Evolutionary conservation across 164 flowering plant species (phyloP).

Genomic region (Brasenia schreberi): DNA sequence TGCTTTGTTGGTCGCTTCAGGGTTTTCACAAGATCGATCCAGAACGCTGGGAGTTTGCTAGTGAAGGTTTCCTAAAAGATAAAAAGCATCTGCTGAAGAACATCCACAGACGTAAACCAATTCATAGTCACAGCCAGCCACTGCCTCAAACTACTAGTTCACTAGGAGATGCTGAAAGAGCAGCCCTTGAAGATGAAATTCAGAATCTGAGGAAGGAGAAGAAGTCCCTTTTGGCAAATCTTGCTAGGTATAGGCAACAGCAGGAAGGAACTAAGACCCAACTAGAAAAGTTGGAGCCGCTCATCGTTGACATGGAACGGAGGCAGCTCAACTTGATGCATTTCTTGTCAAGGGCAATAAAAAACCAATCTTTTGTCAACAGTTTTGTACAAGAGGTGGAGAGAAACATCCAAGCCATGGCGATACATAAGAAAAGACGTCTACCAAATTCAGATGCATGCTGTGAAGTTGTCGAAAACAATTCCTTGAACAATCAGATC

Average conservation of each 20-base stretch:
- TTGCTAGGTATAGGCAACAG: constrained; percentile 39
- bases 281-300: constrained; percentile 38
- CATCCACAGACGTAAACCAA: constrained; percentile 81
- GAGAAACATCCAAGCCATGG: constrained; percentile 45
- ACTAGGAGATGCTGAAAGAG: constrained; percentile 59
- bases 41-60: constrained; percentile 90
- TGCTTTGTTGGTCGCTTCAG: constrained; percentile 16
- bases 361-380: constrained; percentile 53
- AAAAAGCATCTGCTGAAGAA: constrained; percentile 86
- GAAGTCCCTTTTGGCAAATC: constrained; percentile 31
- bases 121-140: constrained; percentile 89
- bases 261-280: constrained; percentile 37
- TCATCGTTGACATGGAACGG: constrained; percentile 46
- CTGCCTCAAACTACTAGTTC: constrained; percentile 21
- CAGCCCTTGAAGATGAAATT: constrained; percentile 73
- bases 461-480: constrained; percentile 29
- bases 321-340: constrained; percentile 49
- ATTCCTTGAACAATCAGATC: constrained; percentile 25
- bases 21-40: constrained; percentile 91
- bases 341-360: constrained; percentile 43
- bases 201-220: constrained; percentile 68
- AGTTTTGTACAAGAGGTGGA: constrained; percentile 47
- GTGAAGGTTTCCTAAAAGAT: constrained; percentile 78
- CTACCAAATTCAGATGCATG: constrained; percentile 35
- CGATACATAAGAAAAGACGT: constrained; percentile 67